phyloP scores from a whole-genome alignment of 768 basidiomycete genomes.

The Psilocybe sp. region DNA sequence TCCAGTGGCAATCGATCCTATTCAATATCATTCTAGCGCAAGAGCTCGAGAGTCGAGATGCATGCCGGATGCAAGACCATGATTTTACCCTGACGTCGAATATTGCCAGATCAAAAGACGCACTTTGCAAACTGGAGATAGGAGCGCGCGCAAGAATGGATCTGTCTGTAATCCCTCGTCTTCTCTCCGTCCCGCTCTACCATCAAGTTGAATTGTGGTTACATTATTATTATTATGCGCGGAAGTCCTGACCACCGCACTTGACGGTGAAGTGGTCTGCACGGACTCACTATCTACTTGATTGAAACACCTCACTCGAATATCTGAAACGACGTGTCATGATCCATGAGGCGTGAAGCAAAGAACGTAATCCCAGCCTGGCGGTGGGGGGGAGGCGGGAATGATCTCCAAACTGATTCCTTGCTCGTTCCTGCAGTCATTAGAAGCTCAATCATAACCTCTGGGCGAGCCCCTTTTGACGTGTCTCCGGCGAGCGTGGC shows the following conservation, averaged over 20 bases:
- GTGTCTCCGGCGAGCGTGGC: constrained; percentile 4
- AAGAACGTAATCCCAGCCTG: constrained; percentile 6
- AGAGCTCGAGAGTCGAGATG: constrained; percentile 3
- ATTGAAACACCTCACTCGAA: constrained; percentile 5
- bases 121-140: too few relatives aligned
- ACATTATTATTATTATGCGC: too few relatives aligned
- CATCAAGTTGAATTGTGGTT: too few relatives aligned
- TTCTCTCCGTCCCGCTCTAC: too few relatives aligned
- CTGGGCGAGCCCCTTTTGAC: constrained; percentile 9
- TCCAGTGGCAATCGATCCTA: constrained; percentile 12
- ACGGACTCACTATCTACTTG: too few relatives aligned
- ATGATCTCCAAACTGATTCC: constrained; percentile 5
- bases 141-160: too few relatives aligned
- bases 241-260: too few relatives aligned
- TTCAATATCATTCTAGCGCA: neutral
- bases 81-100: too few relatives aligned
- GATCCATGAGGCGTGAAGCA: constrained; percentile 9
- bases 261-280: too few relatives aligned
- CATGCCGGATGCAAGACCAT: too few relatives aligned
- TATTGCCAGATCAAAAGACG: too few relatives aligned
- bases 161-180: too few relatives aligned
- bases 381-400: constrained; percentile 4
- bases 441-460: constrained; percentile 11
- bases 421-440: constrained; percentile 15
- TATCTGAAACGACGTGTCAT: neutral